Conservation (phyloP, 2,329 filamentous ascomycete species). For the Penicillium sumatraense region DNA sequence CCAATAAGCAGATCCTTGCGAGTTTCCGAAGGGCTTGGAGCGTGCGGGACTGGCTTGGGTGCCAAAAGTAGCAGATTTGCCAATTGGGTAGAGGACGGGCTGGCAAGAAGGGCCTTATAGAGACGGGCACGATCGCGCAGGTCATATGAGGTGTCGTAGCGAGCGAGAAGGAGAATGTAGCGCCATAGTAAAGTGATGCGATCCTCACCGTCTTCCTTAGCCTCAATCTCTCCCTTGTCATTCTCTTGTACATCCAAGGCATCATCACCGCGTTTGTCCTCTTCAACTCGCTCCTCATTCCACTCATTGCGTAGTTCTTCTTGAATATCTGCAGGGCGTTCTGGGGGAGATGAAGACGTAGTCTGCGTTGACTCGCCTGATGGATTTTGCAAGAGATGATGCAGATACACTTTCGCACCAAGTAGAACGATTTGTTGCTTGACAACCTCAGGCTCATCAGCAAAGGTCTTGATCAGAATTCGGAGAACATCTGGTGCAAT, state of each 20-base stretch:
- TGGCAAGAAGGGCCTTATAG: slow-evolving; percentile 80
- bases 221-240: slow-evolving; percentile 34
- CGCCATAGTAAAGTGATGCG: slow-evolving; percentile 79
- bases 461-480: slow-evolving; percentile 83
- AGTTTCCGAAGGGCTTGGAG: slow-evolving; percentile 84
- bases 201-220: slow-evolving; percentile 50
- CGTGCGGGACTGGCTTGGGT: slow-evolving; percentile 90
- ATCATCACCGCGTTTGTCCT: slow-evolving; percentile 32
- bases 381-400: slow-evolving; percentile 69
- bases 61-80: slow-evolving; percentile 89
- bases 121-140: slow-evolving; percentile 88
- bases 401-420: slow-evolving; percentile 94
- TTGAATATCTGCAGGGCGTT: slow-evolving; percentile 15
- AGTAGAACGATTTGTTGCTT: slow-evolving; percentile 91
- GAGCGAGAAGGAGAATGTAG: slow-evolving; percentile 80
- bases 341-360: slow-evolving; percentile 23
- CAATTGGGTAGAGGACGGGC: slow-evolving; percentile 76
- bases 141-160: slow-evolving; percentile 95
- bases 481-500: slow-evolving; percentile 91
- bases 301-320: slow-evolving; percentile 39
- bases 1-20: slow-evolving; percentile 79
- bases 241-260: slow-evolving; percentile 28
- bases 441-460: slow-evolving; percentile 79
- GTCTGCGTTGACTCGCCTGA: slow-evolving; percentile 22
- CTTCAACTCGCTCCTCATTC: slow-evolving; percentile 34